Base-by-base conservation (phyloP, 1,284 basidiomycete genomes). In the Ganoderma resinaceum region DNA sequence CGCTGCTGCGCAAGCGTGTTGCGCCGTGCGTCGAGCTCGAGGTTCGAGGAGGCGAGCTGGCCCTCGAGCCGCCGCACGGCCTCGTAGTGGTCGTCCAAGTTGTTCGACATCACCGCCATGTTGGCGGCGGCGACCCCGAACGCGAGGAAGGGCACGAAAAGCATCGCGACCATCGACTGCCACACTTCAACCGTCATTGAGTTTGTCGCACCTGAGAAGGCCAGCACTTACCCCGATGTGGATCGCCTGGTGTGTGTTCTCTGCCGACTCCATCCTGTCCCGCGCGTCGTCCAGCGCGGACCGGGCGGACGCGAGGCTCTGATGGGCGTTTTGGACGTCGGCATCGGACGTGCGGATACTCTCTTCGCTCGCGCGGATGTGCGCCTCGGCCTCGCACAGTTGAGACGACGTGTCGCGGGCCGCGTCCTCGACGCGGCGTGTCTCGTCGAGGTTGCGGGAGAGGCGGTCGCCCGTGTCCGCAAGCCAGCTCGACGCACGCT, bases 11-110 rank as follows among this genome's bases (percentile, higher is more conserved):
- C 38, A 26, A 69, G 67, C n/a, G 18, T 26, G 11, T 11, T 42
- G 18, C 57, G 67, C 37, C 65, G 63, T 2, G 53, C 9, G 7
- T 63, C 37, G 20, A 69, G 63, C 9, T 63, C 42, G 7, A 42
- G 12, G 29, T 26, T 64, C 26, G 67, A 62, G 18, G 33, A 33
- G 18, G 26, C 33, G 20, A 69, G 67, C 63, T 69, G 61, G 12
- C 57, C 11, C 38, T 67, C 59, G 31, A 55, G 18, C 3, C 38
- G 33, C 43, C 33, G 26, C 12, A 67, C 57, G 29, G 35, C 35
- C 6, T 49, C 53, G 23, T 40, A 55, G 16, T 42, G 60, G 3
- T 58, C 33, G 33, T 35, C 33, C 31, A 31, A 5, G 23, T 49
- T 58, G 18, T 58, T 20, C 9, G 55, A n/a, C 55, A 58, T 33